Evolutionary conservation across 2,329 filamentous ascomycete species (phyloP).

Genomic region (Penicillium occitanis): DNA sequence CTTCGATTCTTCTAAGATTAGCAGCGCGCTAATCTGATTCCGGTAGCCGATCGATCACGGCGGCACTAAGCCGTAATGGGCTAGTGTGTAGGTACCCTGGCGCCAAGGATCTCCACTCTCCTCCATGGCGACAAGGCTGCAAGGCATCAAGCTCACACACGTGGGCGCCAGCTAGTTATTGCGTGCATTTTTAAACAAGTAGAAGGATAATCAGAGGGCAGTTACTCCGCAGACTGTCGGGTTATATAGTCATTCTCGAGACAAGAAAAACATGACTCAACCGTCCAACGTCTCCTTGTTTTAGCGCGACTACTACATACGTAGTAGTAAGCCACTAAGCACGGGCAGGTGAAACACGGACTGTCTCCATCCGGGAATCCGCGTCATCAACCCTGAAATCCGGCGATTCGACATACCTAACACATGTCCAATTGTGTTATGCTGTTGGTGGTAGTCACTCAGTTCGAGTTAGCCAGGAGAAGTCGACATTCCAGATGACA

Average conservation of each 20-base stretch:
- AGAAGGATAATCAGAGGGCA: background rate
- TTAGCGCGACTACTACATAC: background rate
- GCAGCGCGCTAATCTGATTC: background rate
- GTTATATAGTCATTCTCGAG: background rate
- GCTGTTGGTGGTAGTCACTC: too few relatives aligned
- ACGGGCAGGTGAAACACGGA: slow-evolving; percentile 9
- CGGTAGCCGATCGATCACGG: background rate
- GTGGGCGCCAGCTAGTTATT: background rate
- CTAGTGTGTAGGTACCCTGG: background rate
- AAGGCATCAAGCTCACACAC: slow-evolving; percentile 1
- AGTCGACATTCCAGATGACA: background rate
- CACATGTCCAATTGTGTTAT: background rate
- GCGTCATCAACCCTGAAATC: slow-evolving; percentile 18
- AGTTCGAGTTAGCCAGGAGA: background rate
- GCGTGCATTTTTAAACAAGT: background rate
- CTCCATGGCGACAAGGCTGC: background rate
- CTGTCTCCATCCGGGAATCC: slow-evolving; percentile 14
- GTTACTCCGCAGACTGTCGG: background rate
- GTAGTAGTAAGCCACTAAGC: background rate
- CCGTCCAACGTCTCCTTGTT: background rate
- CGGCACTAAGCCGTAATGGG: background rate
- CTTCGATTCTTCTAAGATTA: background rate
- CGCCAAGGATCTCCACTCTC: background rate
- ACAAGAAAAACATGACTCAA: background rate
- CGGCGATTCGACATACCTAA: slow-evolving; percentile 5